Conservation (phyloP, 1,284 basidiomycete species). For the Ganoderma resinaceum region DNA sequence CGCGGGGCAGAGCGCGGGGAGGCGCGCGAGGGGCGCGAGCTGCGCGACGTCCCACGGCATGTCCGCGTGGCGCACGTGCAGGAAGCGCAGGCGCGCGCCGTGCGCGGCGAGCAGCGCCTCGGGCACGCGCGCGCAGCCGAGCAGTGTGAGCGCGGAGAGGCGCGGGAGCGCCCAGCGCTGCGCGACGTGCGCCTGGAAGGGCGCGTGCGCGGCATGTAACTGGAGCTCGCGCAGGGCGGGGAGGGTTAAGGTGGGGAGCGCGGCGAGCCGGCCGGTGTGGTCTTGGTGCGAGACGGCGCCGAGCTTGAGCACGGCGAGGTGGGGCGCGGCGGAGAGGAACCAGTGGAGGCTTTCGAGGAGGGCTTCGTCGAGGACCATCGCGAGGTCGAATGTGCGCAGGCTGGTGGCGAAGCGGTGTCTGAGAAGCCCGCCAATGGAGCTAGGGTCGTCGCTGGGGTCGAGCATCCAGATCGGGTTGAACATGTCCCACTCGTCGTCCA, state of each 20-base stretch:
- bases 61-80: slow-evolving; percentile 10
- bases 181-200: slow-evolving; percentile 2
- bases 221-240: slow-evolving; percentile 14
- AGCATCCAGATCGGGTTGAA: slow-evolving; percentile 22
- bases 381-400: slow-evolving; percentile 15
- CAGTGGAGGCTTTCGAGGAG: slow-evolving; percentile 6
- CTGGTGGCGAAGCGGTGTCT: slow-evolving; percentile 9
- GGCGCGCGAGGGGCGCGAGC: slow-evolving; percentile 7
- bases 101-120: slow-evolving; percentile 14
- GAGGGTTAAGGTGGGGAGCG: not conserved
- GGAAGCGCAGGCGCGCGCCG: slow-evolving; percentile 18
- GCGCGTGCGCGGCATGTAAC: slow-evolving; percentile 2
- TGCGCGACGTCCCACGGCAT: not conserved
- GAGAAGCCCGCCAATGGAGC: slow-evolving; percentile 6
- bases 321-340: slow-evolving; percentile 10
- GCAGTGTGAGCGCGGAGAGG: slow-evolving; percentile 6
- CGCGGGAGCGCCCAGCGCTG: not conserved
- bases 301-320: slow-evolving; percentile 15
- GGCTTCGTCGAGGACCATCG: slow-evolving; percentile 1
- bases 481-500: not conserved
- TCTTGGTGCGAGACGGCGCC: not conserved
- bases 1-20: slow-evolving; percentile 9
- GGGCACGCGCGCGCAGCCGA: slow-evolving; percentile 9
- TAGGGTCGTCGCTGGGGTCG: not conserved
- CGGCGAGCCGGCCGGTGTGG: not conserved